Evolutionary conservation across 352 stramenopile genomes (phyloP).

Genomic region (Globisporangium cederbergense): DNA sequence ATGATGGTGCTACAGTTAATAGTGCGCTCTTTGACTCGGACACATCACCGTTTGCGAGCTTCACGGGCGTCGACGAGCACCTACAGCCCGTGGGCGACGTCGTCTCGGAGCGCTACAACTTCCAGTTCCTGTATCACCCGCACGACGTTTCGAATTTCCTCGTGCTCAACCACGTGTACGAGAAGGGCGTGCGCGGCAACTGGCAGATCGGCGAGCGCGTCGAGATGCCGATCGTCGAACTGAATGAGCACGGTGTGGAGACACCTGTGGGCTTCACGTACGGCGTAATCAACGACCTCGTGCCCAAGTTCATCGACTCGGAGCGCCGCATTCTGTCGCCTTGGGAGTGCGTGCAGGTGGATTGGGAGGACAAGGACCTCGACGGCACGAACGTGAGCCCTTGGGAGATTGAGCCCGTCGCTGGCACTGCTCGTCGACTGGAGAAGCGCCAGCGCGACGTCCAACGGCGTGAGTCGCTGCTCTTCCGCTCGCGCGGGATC

Average conservation of each 20-base stretch:
- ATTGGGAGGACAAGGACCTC: constrained; percentile 70
- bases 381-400: constrained; percentile 67
- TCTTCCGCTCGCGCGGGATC: constrained; percentile 55
- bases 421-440: constrained; percentile 22
- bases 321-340: constrained; percentile 35
- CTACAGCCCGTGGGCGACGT: constrained; percentile 35
- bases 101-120: constrained; percentile 42
- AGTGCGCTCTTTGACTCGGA: constrained; percentile 35
- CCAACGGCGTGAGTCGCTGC: constrained; percentile 26
- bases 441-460: constrained; percentile 45
- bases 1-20: constrained; percentile 23
- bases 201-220: constrained; percentile 74
- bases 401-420: constrained; percentile 74
- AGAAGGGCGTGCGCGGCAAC: constrained; percentile 65
- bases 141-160: constrained; percentile 85
- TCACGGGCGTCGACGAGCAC: constrained; percentile 60
- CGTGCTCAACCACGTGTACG: constrained; percentile 78
- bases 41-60: constrained; percentile 53
- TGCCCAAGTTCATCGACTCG: constrained; percentile 23
- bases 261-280: constrained; percentile 52
- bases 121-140: constrained; percentile 72
- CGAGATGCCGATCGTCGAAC: constrained; percentile 66
- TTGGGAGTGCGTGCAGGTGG: constrained; percentile 74
- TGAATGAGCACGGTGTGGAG: constrained; percentile 63
- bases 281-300: constrained; percentile 52